Base-by-base conservation (phyloP, 495 filamentous ascomycete genomes). In the Lindgomyces ingoldianus region DNA sequence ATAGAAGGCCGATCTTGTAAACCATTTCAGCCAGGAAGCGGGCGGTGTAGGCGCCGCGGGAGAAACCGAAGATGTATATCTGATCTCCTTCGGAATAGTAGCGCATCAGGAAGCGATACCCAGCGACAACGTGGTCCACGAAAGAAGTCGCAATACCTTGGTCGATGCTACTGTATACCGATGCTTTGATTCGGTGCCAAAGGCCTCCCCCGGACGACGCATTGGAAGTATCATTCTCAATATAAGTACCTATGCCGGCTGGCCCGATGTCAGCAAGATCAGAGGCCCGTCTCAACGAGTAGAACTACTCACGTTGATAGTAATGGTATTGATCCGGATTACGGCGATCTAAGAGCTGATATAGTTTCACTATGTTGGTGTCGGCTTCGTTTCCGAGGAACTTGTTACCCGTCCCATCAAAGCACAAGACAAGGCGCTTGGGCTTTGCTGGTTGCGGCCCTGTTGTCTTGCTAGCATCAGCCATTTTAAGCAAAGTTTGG, bases 291-390 rank as follows among this genome's bases (percentile, higher is more conserved):
- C 22, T 36, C 46, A 33, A 53, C 19, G 57, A 36, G 16, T 16
- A 8, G 24, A 9, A 60, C 4, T 22, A 57, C 61, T 52, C 41
- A 71, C 70, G 65, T 19, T 72, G 70, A 36, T 73, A 73, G 33
- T 73, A 72, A 26, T 73, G 70, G 30, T 57, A 65, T 29, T 73
- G 70, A 29, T 54, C 14, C 1, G 52, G 24, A 39, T 63, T 57
- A 16, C 30, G 65, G 4, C 75, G 63, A 39, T 77, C 70, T 8
- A 75, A 53, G 62, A 73, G 67, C 4, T 66, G 55, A 26, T 71
- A 74, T 2, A 77, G 66, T 59, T 77, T 77, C 12, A 77, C 66
- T 30, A 76, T 72, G 33, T 77, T 77, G 29, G 74, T 75, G 45
- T 75, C 73, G 0, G 45, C 39, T 10, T 60, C 50, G 45, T 73